These are phyloP conservation scores for Boletellus emodensis DNA, from an alignment of 768 basidiomycete species.

Conservation along the genomic window DNA sequence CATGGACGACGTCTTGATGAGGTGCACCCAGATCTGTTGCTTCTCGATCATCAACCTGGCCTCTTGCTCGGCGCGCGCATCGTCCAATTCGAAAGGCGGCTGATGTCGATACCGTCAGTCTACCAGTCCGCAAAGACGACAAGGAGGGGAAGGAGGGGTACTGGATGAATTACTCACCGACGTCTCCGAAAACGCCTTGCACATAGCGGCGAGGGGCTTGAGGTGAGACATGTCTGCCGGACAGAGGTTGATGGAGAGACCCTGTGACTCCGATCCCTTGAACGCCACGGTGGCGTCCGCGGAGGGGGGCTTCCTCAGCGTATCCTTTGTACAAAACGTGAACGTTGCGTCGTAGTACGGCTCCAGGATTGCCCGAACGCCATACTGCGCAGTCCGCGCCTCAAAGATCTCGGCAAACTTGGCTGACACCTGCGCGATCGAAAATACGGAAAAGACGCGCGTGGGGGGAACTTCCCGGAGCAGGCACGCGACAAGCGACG, in stretches of 20 bases:
- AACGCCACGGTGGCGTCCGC: not conserved
- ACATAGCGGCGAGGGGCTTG: constrained; percentile 39
- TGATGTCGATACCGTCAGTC: constrained; percentile 16
- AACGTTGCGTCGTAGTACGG: constrained; percentile 66
- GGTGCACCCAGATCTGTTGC: constrained; percentile 57
- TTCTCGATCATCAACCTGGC: constrained; percentile 46
- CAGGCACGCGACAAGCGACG: constrained; percentile 9
- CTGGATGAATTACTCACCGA: constrained; percentile 42
- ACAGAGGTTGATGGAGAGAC: constrained; percentile 28
- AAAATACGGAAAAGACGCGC: constrained; percentile 59
- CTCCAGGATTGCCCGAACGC: constrained; percentile 23
- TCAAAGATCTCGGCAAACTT: constrained; percentile 43
- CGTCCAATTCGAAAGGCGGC: constrained; percentile 53
- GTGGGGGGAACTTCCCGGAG: constrained; percentile 9
- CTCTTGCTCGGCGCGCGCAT: constrained; percentile 43
- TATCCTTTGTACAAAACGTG: constrained; percentile 47
- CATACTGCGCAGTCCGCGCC: constrained; percentile 31
- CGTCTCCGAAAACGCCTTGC: constrained; percentile 52
- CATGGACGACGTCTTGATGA: constrained; percentile 26
- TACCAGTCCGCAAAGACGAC: not conserved
- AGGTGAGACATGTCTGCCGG: constrained; percentile 32
- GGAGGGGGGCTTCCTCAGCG: constrained; percentile 27
- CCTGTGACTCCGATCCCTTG: not conserved
- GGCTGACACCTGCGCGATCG: constrained; percentile 43
- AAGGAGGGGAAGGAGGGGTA: not conserved